Conservation (phyloP, 805 yeast species). For the Myxozyma lipomycoides region DNA sequence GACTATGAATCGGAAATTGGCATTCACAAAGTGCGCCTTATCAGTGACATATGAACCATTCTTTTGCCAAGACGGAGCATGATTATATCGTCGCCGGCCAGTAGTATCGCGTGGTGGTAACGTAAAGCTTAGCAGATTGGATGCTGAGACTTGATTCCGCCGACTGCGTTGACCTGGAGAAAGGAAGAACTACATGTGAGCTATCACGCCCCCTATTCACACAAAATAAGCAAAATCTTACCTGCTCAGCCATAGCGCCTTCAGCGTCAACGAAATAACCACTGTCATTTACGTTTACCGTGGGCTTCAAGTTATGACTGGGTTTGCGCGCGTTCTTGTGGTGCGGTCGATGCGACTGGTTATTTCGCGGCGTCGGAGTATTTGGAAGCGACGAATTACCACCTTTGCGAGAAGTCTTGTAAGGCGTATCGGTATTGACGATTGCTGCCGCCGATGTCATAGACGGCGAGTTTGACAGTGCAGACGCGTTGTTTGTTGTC, state of each 20-base stretch:
- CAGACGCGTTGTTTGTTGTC: conserved; percentile 3
- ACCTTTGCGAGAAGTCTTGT: conserved; percentile 2
- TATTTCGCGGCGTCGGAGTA: conserved; percentile 13
- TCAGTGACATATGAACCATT: conserved; percentile 25
- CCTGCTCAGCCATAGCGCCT: conserved; percentile 20
- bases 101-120: conserved; percentile 26
- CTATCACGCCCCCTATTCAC: neutral
- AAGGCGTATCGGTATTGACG: conserved; percentile 1
- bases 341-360: conserved; percentile 12
- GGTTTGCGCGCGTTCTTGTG: conserved; percentile 18
- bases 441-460: neutral
- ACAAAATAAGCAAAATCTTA: conserved; percentile 5
- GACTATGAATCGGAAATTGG: conserved; percentile 79
- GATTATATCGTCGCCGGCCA: conserved; percentile 12
- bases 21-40: conserved; percentile 53
- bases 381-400: neutral
- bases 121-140: conserved; percentile 27
- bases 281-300: conserved; percentile 12
- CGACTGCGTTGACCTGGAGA: conserved; percentile 16
- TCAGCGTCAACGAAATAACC: conserved; percentile 8
- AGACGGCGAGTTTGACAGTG: conserved; percentile 3
- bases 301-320: conserved; percentile 19
- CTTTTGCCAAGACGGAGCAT: conserved; percentile 24
- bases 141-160: conserved; percentile 23
- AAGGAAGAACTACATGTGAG: conserved; percentile 7